These are phyloP conservation scores for Hippophae gyantsensis DNA, from an alignment of 306 rosid species.

Conservation along the genomic window DNA sequence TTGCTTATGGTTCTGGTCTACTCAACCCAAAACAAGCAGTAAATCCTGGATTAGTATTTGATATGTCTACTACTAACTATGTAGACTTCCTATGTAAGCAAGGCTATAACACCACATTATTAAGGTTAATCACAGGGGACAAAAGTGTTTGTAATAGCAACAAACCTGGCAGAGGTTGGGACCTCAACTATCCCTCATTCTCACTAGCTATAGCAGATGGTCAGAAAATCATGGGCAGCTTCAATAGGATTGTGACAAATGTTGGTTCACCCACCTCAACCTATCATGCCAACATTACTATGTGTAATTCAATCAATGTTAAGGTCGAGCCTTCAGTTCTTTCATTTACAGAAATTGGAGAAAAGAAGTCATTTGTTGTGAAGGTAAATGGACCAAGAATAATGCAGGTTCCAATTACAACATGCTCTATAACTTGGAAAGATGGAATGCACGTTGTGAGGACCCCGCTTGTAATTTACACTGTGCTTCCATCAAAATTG, in stretches of 20 bases:
- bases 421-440: too few species aligned
- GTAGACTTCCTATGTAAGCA: constrained; percentile 16
- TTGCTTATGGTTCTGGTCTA: constrained; percentile 25
- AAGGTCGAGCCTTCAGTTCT: background rate
- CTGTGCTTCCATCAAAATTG: too few species aligned
- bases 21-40: constrained; percentile 17
- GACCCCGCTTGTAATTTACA: too few species aligned
- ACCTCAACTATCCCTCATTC: constrained; percentile 47
- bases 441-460: too few species aligned
- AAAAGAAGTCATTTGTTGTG: background rate
- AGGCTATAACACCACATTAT: background rate
- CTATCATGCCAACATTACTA: constrained; percentile 16
- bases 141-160: background rate
- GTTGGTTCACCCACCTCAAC: constrained; percentile 34
- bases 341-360: background rate
- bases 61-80: constrained; percentile 16
- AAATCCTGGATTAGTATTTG: constrained; percentile 26
- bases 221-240: constrained; percentile 13
- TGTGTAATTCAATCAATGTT: too few species aligned
- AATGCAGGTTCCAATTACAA: too few species aligned
- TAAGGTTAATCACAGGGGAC: constrained; percentile 4
- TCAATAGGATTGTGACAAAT: constrained; percentile 28
- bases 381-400: background rate
- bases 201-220: constrained; percentile 12
- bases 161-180: constrained; percentile 7